Evolutionary conservation across 352 stramenopile genomes (phyloP).

Genomic region (Thalassiosira exigua): DNA sequence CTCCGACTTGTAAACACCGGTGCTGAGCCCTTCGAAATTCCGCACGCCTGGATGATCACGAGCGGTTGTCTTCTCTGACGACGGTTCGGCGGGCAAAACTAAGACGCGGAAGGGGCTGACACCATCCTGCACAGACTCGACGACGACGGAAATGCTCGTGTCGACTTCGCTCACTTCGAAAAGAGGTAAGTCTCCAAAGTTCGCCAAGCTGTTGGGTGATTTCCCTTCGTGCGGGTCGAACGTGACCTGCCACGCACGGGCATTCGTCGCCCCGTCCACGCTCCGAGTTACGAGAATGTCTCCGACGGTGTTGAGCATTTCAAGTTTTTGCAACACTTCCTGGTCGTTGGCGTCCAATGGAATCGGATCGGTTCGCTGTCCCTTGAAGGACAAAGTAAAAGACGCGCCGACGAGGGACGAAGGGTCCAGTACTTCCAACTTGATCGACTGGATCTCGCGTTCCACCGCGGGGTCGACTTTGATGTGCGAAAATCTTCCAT

Average conservation of each 20-base stretch:
- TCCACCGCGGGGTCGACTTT: conserved; percentile 62
- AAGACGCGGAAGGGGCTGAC: conserved; percentile 72
- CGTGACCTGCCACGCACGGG: conserved; percentile 51
- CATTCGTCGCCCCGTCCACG: conserved; percentile 37
- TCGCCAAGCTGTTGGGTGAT: conserved; percentile 59
- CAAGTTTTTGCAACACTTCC: conserved; percentile 80
- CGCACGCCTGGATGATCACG: conserved; percentile 67
- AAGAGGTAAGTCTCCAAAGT: conserved; percentile 81
- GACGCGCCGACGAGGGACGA: conserved; percentile 79
- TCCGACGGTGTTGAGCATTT: conserved; percentile 84
- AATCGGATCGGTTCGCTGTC: conserved; percentile 76
- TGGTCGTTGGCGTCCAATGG: conserved; percentile 68
- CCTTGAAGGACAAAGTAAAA: conserved; percentile 82
- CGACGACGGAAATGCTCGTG: conserved; percentile 36
- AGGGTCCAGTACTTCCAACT: conserved; percentile 52
- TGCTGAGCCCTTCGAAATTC: conserved; percentile 77
- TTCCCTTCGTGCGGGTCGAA: conserved; percentile 70
- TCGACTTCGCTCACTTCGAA: conserved; percentile 46
- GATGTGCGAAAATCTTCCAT: conserved; percentile 66
- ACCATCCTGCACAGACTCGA: conserved; percentile 58
- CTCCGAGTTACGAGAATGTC: conserved; percentile 66
- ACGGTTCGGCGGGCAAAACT: conserved; percentile 65
- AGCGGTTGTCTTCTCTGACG: conserved; percentile 60
- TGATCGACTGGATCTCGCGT: conserved; percentile 77
- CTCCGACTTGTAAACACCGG: conserved; percentile 70